These are phyloP conservation scores for Codiaeum variegatum DNA, from an alignment of 441 rosid species.

Conservation along the genomic window DNA sequence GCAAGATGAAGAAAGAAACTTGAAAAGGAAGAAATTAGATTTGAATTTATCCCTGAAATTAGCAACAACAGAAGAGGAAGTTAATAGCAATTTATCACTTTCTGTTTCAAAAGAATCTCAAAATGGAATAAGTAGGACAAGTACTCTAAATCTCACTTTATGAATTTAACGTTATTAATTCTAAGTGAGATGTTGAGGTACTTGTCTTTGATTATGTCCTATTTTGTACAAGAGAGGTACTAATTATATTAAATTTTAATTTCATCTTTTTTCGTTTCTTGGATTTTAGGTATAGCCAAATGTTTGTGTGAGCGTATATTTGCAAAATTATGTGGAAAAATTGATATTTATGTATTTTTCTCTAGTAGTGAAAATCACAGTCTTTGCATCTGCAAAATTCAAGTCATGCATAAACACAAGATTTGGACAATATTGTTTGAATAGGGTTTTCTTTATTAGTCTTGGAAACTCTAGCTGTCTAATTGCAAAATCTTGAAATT, in stretches of 20 bases:
- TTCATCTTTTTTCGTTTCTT: conserved; percentile 7
- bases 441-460: background rate
- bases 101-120: conserved; percentile 50
- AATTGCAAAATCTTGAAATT: conserved; percentile 3
- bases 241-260: background rate
- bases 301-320: no score
- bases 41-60: conserved; percentile 60
- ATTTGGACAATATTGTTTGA: no score
- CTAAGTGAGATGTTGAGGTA: conserved; percentile 75
- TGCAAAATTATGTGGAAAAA: no score
- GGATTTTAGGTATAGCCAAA: no score
- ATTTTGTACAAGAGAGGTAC: conserved; percentile 12
- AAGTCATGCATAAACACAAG: no score
- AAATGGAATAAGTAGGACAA: conserved; percentile 37
- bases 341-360: no score
- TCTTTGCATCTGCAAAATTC: no score
- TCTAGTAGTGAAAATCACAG: no score
- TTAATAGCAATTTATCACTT: conserved; percentile 49
- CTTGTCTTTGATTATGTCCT: conserved; percentile 35
- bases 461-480: conserved; percentile 4
- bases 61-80: conserved; percentile 28
- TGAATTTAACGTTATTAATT: conserved; percentile 50
- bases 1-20: conserved; percentile 22
- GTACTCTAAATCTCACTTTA: conserved; percentile 84
- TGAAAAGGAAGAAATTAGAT: conserved; percentile 36